Evolutionary conservation across 257 asterid genomes (phyloP).

Genomic region (Forsythia viridissima): DNA sequence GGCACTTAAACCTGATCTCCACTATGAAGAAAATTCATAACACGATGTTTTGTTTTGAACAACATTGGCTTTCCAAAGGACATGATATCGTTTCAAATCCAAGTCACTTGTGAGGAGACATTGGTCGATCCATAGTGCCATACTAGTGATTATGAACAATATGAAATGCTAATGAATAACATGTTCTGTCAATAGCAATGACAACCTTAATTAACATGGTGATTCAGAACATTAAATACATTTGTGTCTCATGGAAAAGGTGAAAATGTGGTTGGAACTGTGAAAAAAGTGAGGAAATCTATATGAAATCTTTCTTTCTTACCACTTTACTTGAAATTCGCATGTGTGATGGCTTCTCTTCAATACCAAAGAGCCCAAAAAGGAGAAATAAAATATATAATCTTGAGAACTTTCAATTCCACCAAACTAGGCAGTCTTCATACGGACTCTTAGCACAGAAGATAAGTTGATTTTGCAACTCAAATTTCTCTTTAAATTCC

Average conservation of each 20-base stretch:
- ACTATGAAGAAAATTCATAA: too few species aligned
- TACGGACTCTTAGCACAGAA: neutral
- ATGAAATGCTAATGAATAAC: slow-evolving; percentile 5
- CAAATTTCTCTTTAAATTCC: slow-evolving; percentile 52
- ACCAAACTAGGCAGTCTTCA: slow-evolving; percentile 22
- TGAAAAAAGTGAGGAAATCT: slow-evolving; percentile 60
- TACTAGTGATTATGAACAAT: slow-evolving; percentile 1
- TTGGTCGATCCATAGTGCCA: neutral
- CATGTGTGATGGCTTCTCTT: slow-evolving; percentile 32
- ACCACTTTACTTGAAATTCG: slow-evolving; percentile 33
- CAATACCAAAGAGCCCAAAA: slow-evolving; percentile 8
- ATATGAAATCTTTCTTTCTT: slow-evolving; percentile 35
- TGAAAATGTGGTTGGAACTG: slow-evolving; percentile 49
- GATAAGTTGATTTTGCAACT: slow-evolving; percentile 59
- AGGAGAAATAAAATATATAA: slow-evolving; percentile 8
- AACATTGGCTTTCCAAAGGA: too few species aligned
- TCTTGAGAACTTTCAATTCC: slow-evolving; percentile 17
- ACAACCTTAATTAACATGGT: slow-evolving; percentile 29
- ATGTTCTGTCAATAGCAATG: slow-evolving; percentile 47
- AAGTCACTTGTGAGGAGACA: neutral
- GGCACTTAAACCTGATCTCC: too few species aligned
- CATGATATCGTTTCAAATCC: neutral
- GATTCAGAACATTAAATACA: slow-evolving; percentile 26
- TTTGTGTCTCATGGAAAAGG: slow-evolving; percentile 35
- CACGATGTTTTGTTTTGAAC: too few species aligned